Base-by-base conservation (phyloP, 2,329 filamentous ascomycete genomes). In the Chaetomiaceae sp. region DNA sequence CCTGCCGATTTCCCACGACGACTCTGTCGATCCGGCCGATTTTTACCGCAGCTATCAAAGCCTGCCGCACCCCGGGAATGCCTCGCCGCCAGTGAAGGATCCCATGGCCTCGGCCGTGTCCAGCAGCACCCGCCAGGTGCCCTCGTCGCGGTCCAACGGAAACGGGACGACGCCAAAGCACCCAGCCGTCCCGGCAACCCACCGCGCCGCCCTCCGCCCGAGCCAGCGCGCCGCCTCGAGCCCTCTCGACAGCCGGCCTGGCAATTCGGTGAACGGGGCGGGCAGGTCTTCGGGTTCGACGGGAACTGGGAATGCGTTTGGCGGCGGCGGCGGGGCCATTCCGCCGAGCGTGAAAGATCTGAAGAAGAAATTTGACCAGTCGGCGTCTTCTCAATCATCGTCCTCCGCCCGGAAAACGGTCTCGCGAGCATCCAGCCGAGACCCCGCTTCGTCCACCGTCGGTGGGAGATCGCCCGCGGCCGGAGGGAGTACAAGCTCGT, bases 341-440 rank as follows among this genome's bases (percentile, higher is more conserved):
- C 75, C 84, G 55, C 73, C 43, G n/a, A 90, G 84, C 50, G 85
- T 93, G 56, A 88, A 84, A 66, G 86, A 93, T 60, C 72, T 93
- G 52, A 82, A 86, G 24, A 50, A 50, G 41, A 50, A 39, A 32
- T 50, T 50, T 15, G 48, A 48, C 35, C 49, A 48, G 49, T 29
- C 45, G 22, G 22, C 22, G 22, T 24, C 22, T 24, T 47, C 59
- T 6, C 53, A 54, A 19, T 47, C 55, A 38, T 52, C 63, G 50
- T 57, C 64, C 35, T 60, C 66, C 45, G 55, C 63, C 45, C 67
- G 66, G 51, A 66, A 65, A 54, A 48, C 60, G 32, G 58, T 61
- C 41, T 55, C 63, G 48, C 63, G 63, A 48, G 58, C 61, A n/a
- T 38, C 43, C 54, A 59, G 58, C 56, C 60, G 65, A 61, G 62